These are phyloP conservation scores for Naganishia sp. DNA, from an alignment of 1,284 basidiomycete species.

Conservation along the genomic window DNA sequence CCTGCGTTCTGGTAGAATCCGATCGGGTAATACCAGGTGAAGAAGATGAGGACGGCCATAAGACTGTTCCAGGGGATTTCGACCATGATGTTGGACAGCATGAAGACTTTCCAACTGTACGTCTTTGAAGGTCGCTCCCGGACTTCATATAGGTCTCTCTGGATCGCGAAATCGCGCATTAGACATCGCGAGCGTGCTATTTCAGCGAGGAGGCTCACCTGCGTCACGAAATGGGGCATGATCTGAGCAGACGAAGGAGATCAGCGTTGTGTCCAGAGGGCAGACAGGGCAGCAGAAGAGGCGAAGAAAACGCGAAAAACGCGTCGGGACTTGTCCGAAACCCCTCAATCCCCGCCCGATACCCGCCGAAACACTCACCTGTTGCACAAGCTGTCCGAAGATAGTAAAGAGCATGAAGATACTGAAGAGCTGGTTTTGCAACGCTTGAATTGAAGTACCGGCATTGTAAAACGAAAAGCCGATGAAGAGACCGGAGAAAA, in stretches of 20 bases:
- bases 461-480: conserved; percentile 66
- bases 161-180: conserved; percentile 52
- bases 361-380: conserved; percentile 33
- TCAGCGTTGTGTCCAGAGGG: too few species aligned
- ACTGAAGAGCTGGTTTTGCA: conserved; percentile 78
- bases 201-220: too few species aligned
- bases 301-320: too few species aligned
- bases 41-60: conserved; percentile 54
- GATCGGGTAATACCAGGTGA: conserved; percentile 56
- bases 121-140: conserved; percentile 74
- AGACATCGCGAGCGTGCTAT: too few species aligned
- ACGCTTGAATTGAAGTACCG: conserved; percentile 66
- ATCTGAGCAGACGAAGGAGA: too few species aligned
- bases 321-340: too few species aligned
- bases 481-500: conserved; percentile 54
- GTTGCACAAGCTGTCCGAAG: conserved; percentile 54
- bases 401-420: conserved; percentile 59
- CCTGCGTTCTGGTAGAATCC: conserved; percentile 54
- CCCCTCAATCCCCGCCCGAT: too few species aligned
- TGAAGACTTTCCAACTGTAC: conserved; percentile 70
- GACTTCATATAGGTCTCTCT: conserved; percentile 66
- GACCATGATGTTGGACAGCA: conserved; percentile 52
- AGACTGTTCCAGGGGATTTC: conserved; percentile 60
- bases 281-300: too few species aligned
- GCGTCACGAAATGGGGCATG: conserved; percentile 12